phyloP scores from a whole-genome alignment of 345 rosid genomes.

The Abelmoschus esculentus region DNA sequence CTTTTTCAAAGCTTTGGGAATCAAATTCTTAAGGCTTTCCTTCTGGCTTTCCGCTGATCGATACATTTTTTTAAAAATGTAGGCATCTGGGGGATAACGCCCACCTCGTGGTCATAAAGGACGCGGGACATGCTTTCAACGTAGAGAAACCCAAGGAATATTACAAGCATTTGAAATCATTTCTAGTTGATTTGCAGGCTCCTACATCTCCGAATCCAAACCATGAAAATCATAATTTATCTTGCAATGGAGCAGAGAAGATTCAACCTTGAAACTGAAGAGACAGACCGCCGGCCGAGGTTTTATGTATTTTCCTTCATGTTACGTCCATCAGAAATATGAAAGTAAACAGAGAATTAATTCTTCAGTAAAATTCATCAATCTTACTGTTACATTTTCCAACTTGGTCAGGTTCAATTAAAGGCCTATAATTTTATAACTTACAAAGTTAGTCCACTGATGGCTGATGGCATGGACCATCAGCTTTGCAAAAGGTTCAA shows the following conservation, averaged over 20 bases:
- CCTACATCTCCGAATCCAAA: conserved; percentile 8
- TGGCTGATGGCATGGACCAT: neutral
- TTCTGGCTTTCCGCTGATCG: neutral
- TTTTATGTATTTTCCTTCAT: neutral
- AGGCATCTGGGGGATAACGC: conserved; percentile 61
- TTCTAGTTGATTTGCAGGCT: conserved; percentile 29
- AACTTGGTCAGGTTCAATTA: neutral
- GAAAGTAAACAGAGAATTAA: neutral
- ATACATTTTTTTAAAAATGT: neutral
- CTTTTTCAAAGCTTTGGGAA: neutral
- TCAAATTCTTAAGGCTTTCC: neutral
- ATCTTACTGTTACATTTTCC: neutral
- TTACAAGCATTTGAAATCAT: conserved; percentile 39
- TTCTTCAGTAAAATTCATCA: too few relatives aligned
- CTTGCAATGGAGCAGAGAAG: neutral
- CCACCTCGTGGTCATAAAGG: conserved; percentile 45
- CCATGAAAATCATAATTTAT: neutral
- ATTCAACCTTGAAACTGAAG: neutral
- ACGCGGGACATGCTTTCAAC: conserved; percentile 57
- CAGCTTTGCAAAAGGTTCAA: too few relatives aligned
- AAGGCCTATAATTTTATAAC: neutral
- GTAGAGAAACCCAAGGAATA: conserved; percentile 47
- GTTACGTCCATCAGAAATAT: neutral
- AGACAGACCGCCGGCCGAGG: neutral
- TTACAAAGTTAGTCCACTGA: neutral